Evolutionary conservation across 202 grass and related monocot species (phyloP), one percentile per base, ranked within the genome.

Genomic region (Zoysia matrella): DNA sequence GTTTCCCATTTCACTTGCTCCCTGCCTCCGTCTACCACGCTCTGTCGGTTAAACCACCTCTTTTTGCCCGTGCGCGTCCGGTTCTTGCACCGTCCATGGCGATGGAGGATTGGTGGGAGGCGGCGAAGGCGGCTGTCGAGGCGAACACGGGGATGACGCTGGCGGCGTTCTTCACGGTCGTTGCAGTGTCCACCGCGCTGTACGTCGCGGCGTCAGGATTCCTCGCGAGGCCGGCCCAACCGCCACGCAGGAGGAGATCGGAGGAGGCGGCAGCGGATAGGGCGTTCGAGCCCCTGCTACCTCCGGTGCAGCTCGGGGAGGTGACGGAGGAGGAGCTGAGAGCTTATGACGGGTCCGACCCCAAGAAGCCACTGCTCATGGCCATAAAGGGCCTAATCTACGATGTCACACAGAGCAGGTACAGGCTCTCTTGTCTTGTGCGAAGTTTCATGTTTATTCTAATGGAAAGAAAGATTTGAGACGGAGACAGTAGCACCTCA

Each of bases 341-440:
- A 8, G 72, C 41, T 7, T 93, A 91, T 77, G 88, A 93, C 6
- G 93, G 90, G 1, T 87, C 93, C 41, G 90, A 96, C 65, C 69
- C 86, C 11, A 83, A 85, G 69, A 93, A 87, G 67, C 93, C 93
- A 16, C 88, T 96, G 65, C 90, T 96, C 47, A 96, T 96, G 88
- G 93, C 93, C 60, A 96, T 96, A 78, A 93, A 93, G 86, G 80
- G 86, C 63, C 93, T 93, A 85, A 96, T 93, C 86, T 96, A 93
- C 72, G 93, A 96, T 53, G 90, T 96, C 77, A 93, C 88, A 41
- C 88, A 91, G 89, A 96, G 93, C 88, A 96, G 90, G 93, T 93
- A 62, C 7, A 39, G 11, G 22, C n/a, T 72, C 48, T 66, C 42
- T 45, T 66, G 41, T 15, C 4, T 53, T 6, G 14, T 39, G 16